Evolutionary conservation across 1,284 basidiomycete genomes (phyloP).

Genomic region (Tilletia walkeri): DNA sequence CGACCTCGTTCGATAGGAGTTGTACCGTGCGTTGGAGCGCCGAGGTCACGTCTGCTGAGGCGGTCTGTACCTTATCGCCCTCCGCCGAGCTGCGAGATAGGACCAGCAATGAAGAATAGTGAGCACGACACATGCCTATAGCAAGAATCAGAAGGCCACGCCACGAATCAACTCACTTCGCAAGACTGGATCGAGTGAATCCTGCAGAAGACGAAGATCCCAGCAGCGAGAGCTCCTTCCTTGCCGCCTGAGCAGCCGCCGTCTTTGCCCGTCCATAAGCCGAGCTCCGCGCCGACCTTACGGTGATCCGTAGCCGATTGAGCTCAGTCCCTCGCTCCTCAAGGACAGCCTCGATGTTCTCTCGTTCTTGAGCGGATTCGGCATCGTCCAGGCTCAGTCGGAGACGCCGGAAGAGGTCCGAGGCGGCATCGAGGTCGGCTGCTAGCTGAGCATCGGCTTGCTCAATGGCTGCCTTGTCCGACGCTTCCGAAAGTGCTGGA

Average conservation of each 20-base stretch:
- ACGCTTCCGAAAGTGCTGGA: background rate
- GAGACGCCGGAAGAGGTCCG: constrained; percentile 30
- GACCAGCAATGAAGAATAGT: constrained; percentile 26
- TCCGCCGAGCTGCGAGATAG: constrained; percentile 28
- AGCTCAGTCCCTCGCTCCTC: background rate
- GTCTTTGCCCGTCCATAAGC: constrained; percentile 8
- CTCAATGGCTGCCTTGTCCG: constrained; percentile 7
- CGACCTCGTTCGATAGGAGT: constrained; percentile 50
- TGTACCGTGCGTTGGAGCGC: constrained; percentile 48
- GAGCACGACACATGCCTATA: constrained; percentile 15
- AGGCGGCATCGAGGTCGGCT: constrained; percentile 7
- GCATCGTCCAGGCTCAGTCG: constrained; percentile 39
- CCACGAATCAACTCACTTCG: constrained; percentile 22
- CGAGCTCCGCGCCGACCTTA: background rate
- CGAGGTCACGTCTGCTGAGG: constrained; percentile 47
- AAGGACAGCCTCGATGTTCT: constrained; percentile 20
- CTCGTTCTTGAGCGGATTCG: constrained; percentile 28
- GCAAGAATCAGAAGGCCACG: constrained; percentile 21
- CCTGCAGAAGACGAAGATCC: background rate
- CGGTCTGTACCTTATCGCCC: constrained; percentile 45
- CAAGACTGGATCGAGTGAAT: background rate
- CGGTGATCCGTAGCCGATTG: background rate
- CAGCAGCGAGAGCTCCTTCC: constrained; percentile 23
- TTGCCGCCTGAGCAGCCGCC: constrained; percentile 16
- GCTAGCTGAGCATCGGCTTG: constrained; percentile 11